A percentile compares a stretch with the other conserved stretches of the same genome.
phyloP scores from a whole-genome alignment of 2,329 filamentous ascomycete species.

The Ophiosphaerella narmari region DNA sequence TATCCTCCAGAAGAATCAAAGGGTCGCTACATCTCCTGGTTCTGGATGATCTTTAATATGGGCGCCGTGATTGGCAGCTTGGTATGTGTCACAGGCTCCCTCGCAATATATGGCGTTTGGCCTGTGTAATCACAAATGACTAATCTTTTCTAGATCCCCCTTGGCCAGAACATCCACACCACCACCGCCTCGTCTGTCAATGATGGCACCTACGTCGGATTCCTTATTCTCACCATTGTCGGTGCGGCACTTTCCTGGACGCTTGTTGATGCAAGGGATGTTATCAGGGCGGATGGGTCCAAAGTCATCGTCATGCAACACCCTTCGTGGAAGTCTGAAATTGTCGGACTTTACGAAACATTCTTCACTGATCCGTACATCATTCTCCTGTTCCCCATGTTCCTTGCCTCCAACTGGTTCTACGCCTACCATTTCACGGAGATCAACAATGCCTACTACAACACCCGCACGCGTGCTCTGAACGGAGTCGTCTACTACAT shows the following conservation, averaged over 20 bases:
- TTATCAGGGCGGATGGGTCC: constrained; percentile 77
- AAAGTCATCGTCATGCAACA: constrained; percentile 87
- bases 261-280: constrained; percentile 71
- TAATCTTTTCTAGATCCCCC: constrained; percentile 62
- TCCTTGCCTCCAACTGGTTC: constrained; percentile 79
- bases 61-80: constrained; percentile 84
- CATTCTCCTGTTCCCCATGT: constrained; percentile 78
- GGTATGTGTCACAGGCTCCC: constrained; percentile 50
- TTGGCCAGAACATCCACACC: constrained; percentile 71
- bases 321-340: constrained; percentile 81
- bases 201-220: constrained; percentile 86
- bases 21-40: constrained; percentile 86
- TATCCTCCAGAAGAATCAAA: constrained; percentile 82
- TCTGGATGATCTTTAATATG: constrained; percentile 95
- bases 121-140: constrained; percentile 1
- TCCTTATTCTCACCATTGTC: constrained; percentile 78
- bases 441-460: constrained; percentile 73
- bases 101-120: constrained; percentile 40
- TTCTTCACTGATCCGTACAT: constrained; percentile 73
- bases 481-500: constrained; percentile 81
- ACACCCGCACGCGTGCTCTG: constrained; percentile 73
- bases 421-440: constrained; percentile 79
- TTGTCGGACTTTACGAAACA: constrained; percentile 76
- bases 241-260: constrained; percentile 72
- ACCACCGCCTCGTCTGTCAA: constrained; percentile 58